A percentile compares a stretch with the other conserved stretches of the same genome.
Conservation (phyloP, 163 green algal species). For the Scenedesmus sp. region DNA sequence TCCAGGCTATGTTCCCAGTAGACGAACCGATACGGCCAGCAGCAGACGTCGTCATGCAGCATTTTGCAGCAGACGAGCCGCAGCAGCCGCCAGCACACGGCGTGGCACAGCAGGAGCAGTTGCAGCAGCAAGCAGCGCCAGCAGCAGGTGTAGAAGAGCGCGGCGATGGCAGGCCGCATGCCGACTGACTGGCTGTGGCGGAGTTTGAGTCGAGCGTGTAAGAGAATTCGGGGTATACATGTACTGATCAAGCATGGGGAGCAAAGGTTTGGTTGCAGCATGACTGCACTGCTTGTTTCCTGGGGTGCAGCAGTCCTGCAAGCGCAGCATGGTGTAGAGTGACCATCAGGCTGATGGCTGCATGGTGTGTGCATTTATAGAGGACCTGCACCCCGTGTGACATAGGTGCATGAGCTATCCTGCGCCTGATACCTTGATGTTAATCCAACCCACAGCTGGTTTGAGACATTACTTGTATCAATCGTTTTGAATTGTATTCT, state of each 20-base stretch:
- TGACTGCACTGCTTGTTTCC: not conserved
- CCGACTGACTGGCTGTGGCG: not conserved
- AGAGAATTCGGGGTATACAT: not conserved
- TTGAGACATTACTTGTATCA: no score
- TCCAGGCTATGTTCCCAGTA: constrained; percentile 84
- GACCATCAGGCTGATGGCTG: not conserved
- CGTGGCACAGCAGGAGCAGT: not conserved
- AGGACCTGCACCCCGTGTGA: no score
- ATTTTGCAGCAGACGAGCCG: constrained; percentile 17
- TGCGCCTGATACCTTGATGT: no score
- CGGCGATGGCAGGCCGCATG: constrained; percentile 18
- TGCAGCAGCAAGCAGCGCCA: not conserved
- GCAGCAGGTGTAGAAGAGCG: not conserved
- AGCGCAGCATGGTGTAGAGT: no score
- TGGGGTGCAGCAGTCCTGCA: not conserved
- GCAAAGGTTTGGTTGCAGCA: not conserved
- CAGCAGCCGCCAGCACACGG: constrained; percentile 28
- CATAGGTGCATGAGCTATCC: no score
- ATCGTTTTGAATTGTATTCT: no score
- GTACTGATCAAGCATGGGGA: not conserved
- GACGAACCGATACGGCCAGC: constrained; percentile 50
- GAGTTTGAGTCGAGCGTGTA: not conserved
- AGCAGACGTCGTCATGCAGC: constrained; percentile 23
- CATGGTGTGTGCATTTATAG: no score
- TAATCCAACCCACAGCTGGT: no score